These are phyloP conservation scores for Nicotiana tabacum DNA, from an alignment of 257 asterid species.

Conservation along the genomic window DNA sequence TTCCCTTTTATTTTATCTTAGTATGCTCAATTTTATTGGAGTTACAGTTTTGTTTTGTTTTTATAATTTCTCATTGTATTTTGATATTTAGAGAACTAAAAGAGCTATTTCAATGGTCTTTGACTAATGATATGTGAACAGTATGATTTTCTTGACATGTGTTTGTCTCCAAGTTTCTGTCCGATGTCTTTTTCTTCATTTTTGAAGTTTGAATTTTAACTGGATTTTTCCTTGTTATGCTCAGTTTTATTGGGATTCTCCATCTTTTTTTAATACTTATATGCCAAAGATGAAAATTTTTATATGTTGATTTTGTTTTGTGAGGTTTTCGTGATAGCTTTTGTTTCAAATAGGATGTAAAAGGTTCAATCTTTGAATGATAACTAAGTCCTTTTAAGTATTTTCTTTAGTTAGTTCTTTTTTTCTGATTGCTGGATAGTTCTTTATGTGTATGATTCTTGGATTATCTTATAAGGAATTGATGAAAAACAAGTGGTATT, in stretches of 20 bases:
- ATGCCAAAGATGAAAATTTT: not conserved
- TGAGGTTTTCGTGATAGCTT: not conserved
- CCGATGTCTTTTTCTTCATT: not conserved
- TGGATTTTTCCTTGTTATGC: not conserved
- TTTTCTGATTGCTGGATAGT: not conserved
- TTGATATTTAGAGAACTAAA: not conserved
- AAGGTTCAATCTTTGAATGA: not conserved
- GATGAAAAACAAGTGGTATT: not conserved
- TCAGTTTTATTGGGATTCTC: slow-evolving; percentile 6
- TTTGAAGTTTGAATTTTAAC: not conserved
- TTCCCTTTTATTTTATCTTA: not conserved
- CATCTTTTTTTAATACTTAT: not conserved
- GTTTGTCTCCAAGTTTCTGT: not conserved
- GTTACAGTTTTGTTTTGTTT: not conserved
- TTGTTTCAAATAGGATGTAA: not conserved
- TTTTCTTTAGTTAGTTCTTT: not conserved
- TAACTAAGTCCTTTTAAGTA: not conserved
- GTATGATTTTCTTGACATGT: not conserved
- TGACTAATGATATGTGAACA: slow-evolving; percentile 1
- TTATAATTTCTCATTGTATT: not conserved
- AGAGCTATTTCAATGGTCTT: not conserved
- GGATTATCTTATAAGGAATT: not conserved
- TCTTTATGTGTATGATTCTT: not conserved
- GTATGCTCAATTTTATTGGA: not conserved
- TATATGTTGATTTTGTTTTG: not conserved